phyloP scores from a whole-genome alignment of 2,329 filamentous ascomycete genomes.

The Apiospora hydei region DNA sequence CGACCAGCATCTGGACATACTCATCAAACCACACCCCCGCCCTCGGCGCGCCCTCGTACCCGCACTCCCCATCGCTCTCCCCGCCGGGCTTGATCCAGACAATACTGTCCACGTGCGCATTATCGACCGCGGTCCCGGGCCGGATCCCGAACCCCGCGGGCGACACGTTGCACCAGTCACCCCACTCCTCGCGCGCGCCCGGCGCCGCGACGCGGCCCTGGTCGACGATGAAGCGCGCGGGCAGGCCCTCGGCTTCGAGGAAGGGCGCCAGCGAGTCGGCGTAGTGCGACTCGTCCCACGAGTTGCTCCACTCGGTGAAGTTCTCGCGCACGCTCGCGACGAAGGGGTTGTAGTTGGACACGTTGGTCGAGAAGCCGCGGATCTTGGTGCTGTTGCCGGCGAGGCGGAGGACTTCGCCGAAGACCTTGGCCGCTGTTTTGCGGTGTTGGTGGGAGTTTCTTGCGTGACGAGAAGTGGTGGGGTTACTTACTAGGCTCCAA shows the following conservation, averaged over 20 bases:
- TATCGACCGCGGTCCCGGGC: conserved; percentile 61
- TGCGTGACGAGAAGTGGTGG: neutral
- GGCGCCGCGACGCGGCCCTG: conserved; percentile 36
- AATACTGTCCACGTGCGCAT: conserved; percentile 64
- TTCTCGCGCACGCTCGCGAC: neutral
- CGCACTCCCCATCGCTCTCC: conserved; percentile 53
- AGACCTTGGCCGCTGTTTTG: conserved; percentile 48
- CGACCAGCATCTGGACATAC: conserved; percentile 65
- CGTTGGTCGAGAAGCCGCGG: conserved; percentile 64
- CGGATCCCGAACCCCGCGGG: conserved; percentile 65
- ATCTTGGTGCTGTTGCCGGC: conserved; percentile 59
- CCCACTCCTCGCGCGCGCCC: conserved; percentile 59
- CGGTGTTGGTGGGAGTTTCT: neutral
- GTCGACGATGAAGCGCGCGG: conserved; percentile 47
- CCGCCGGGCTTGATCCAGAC: conserved; percentile 70
- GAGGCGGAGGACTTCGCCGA: conserved; percentile 57
- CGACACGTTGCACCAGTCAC: conserved; percentile 68
- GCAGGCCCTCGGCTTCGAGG: conserved; percentile 57
- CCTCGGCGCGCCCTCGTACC: conserved; percentile 71
- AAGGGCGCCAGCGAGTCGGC: conserved; percentile 71
- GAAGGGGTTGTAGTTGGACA: conserved; percentile 63
- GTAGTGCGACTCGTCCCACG: conserved; percentile 66
- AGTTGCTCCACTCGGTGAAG: conserved; percentile 51
- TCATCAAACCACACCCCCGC: conserved; percentile 75
- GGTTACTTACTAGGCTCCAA: conserved; percentile 49